Conservation (phyloP, 148 eudicot genomes). For the Oxyria digyna region DNA sequence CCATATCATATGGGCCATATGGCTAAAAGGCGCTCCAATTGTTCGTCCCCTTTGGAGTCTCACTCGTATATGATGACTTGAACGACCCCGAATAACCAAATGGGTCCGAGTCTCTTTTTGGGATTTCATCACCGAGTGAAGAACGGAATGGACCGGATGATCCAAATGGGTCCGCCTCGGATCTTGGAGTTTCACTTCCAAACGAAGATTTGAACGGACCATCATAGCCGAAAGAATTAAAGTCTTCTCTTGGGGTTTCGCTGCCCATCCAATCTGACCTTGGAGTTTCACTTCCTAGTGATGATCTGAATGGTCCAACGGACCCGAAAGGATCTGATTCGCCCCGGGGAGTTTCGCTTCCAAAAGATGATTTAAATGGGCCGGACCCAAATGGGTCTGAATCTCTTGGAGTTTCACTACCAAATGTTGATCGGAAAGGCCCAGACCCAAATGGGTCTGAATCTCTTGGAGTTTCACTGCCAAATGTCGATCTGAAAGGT, state of each 20-base stretch:
- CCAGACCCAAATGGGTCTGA: conserved; percentile 13
- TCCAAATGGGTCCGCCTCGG: conserved; percentile 19
- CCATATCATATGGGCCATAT: not conserved
- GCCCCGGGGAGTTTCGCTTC: conserved; percentile 18
- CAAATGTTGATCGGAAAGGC: conserved; percentile 24
- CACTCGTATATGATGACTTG: conserved; percentile 19
- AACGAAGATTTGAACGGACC: conserved; percentile 25
- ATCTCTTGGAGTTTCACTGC: conserved; percentile 24
- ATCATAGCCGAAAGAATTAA: conserved; percentile 18
- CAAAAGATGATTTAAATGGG: conserved; percentile 24
- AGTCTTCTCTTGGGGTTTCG: conserved; percentile 31
- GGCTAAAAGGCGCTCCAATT: conserved; percentile 14
- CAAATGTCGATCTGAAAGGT: conserved; percentile 16
- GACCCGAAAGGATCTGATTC: conserved; percentile 5
- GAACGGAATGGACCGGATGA: conserved; percentile 21
- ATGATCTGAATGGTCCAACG: not conserved
- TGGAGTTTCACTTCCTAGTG: conserved; percentile 12
- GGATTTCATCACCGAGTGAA: conserved; percentile 25
- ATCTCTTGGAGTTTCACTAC: conserved; percentile 27
- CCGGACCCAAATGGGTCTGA: conserved; percentile 27
- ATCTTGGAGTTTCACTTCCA: conserved; percentile 41
- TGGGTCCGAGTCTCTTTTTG: conserved; percentile 26
- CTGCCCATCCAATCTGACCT: conserved; percentile 21
- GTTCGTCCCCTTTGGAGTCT: conserved; percentile 19
- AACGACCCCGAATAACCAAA: conserved; percentile 27